Percentiles rank a stretch among this genome's conserved stretches.
These are phyloP conservation scores for Cystobasidium slooffiae DNA, from an alignment of 1,284 basidiomycete species.

Conservation along the genomic window DNA sequence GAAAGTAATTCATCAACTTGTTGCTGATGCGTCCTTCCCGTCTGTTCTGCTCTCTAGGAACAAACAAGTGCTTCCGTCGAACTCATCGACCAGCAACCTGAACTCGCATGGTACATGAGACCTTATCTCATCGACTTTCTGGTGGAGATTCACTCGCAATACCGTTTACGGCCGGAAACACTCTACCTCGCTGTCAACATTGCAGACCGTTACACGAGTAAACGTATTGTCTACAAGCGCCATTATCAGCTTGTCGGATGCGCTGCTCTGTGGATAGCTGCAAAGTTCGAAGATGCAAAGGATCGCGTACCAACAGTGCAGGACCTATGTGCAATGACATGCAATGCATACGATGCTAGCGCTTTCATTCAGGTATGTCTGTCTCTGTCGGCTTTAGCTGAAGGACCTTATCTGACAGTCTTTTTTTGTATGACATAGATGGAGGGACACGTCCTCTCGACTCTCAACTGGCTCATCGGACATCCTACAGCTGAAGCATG, in stretches of 20 bases:
- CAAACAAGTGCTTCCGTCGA: slow-evolving; percentile 84
- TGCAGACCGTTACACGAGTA: slow-evolving; percentile 97
- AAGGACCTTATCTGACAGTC: not conserved
- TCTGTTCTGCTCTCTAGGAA: slow-evolving; percentile 52
- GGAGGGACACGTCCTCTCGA: slow-evolving; percentile 90
- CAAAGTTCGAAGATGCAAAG: slow-evolving; percentile 98
- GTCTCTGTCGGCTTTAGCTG: not conserved
- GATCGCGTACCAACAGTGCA: slow-evolving; percentile 94
- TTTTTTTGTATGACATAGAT: slow-evolving; percentile 51
- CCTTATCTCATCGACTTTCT: slow-evolving; percentile 98
- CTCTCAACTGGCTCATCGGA: slow-evolving; percentile 93
- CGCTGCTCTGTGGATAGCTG: slow-evolving; percentile 94
- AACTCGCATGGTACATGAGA: slow-evolving; percentile 73
- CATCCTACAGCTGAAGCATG: slow-evolving; percentile 97
- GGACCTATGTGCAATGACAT: slow-evolving; percentile 86
- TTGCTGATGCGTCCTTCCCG: not conserved
- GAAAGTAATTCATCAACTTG: not conserved
- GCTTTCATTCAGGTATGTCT: slow-evolving; percentile 51
- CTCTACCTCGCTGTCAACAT: slow-evolving; percentile 98
- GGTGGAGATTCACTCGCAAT: slow-evolving; percentile 96
- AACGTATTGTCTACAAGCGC: slow-evolving; percentile 96
- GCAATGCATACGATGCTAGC: slow-evolving; percentile 54
- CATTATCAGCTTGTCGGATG: slow-evolving; percentile 99
- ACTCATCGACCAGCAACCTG: slow-evolving; percentile 98
- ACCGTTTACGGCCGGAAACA: slow-evolving; percentile 95